Evolutionary conservation across 2,329 filamentous ascomycete species (phyloP).

Genomic region (Colletotrichum tabaci): DNA sequence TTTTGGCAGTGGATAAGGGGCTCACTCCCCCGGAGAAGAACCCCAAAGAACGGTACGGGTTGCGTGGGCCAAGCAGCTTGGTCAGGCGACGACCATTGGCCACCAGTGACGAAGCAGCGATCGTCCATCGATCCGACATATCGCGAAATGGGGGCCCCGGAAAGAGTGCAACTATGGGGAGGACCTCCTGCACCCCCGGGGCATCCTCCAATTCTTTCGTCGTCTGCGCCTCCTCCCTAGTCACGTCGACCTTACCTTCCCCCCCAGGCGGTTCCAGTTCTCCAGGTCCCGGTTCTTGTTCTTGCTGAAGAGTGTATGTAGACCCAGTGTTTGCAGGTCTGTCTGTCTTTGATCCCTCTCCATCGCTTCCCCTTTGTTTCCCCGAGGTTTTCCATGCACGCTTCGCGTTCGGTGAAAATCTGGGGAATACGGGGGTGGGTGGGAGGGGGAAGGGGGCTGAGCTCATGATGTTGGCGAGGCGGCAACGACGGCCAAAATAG

Average conservation of each 20-base stretch:
- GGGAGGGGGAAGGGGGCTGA: not conserved
- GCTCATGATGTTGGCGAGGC: not conserved
- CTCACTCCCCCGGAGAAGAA: not conserved
- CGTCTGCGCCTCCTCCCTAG: conserved; percentile 14
- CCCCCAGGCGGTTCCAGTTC: not conserved
- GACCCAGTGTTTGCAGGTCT: not conserved
- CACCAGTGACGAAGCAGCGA: conserved; percentile 36
- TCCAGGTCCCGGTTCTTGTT: conserved; percentile 26
- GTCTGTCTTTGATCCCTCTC: not conserved
- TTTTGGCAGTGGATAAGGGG: not conserved
- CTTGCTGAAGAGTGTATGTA: conserved; percentile 30
- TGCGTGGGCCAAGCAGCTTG: conserved; percentile 41
- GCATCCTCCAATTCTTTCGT: conserved; percentile 18
- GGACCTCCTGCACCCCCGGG: conserved; percentile 20
- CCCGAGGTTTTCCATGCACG: conserved; percentile 2
- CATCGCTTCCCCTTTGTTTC: conserved; percentile 2
- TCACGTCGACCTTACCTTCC: conserved; percentile 25
- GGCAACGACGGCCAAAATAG: not conserved
- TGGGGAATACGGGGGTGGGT: conserved; percentile 34
- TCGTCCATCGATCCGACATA: conserved; percentile 33
- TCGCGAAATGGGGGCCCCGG: conserved; percentile 30
- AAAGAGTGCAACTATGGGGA: conserved; percentile 25
- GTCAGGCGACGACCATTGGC: conserved; percentile 34
- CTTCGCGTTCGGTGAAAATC: conserved; percentile 18
- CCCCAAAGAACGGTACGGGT: conserved; percentile 34